Percentiles rank a stretch among this genome's conserved stretches.
These are phyloP conservation scores for Fomitopsis palustris DNA, from an alignment of 1,284 basidiomycete species.

Conservation along the genomic window DNA sequence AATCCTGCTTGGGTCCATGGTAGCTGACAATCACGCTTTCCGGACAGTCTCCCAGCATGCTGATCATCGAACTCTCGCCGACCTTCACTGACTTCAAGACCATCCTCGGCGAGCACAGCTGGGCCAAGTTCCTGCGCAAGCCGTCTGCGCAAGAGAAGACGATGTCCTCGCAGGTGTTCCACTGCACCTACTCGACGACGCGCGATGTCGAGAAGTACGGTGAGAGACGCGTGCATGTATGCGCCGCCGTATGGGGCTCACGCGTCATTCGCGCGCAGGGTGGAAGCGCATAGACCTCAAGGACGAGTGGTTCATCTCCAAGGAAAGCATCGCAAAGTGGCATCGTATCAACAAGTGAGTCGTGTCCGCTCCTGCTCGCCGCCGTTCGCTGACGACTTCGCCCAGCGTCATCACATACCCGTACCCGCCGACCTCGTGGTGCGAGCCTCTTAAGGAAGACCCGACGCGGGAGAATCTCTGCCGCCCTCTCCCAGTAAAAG, in stretches of 20 bases:
- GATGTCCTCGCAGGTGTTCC: conserved; percentile 47
- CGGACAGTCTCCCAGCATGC: conserved; percentile 56
- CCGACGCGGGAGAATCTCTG: conserved; percentile 52
- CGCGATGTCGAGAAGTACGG: conserved; percentile 44
- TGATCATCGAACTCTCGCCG: conserved; percentile 57
- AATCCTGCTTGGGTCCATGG: no score
- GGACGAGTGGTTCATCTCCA: conserved; percentile 47
- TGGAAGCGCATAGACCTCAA: conserved; percentile 59
- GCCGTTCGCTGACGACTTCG: background rate
- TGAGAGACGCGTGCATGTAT: conserved; percentile 14
- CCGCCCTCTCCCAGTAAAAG: conserved; percentile 45
- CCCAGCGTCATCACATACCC: conserved; percentile 39
- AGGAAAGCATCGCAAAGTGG: conserved; percentile 24
- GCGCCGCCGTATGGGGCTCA: conserved; percentile 3
- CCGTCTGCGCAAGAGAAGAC: conserved; percentile 42
- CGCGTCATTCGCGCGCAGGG: conserved; percentile 37
- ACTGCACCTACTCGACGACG: conserved; percentile 43
- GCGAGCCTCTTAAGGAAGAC: conserved; percentile 51
- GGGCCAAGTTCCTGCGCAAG: conserved; percentile 48
- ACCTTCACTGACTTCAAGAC: conserved; percentile 33
- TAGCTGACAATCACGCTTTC: background rate
- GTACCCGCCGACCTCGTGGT: conserved; percentile 55
- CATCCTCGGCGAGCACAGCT: conserved; percentile 63
- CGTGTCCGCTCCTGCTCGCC: background rate
- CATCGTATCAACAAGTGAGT: background rate